A percentile compares a stretch with the other conserved stretches of the same genome.
These are phyloP conservation scores for Lepidium aucheri DNA, from an alignment of 345 rosid genomes.

Conservation along the genomic window DNA sequence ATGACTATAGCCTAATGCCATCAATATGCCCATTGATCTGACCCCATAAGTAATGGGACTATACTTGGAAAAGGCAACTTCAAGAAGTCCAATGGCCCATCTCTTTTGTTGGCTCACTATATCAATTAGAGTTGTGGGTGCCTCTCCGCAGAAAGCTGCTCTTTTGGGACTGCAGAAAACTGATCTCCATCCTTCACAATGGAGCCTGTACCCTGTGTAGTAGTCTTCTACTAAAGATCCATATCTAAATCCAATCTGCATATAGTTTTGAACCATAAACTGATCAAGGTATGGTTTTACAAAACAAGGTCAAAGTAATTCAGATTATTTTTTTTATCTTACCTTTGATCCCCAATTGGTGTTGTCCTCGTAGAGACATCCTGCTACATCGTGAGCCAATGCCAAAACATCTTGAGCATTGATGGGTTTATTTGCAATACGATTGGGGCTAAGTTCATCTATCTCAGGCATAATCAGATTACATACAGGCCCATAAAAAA, in stretches of 20 bases:
- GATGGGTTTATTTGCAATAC: constrained; percentile 21
- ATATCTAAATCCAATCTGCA: constrained; percentile 57
- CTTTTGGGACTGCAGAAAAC: constrained; percentile 48
- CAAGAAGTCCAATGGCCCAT: constrained; percentile 60
- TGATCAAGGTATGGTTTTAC: no score
- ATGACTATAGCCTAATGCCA: constrained; percentile 33
- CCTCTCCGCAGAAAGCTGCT: constrained; percentile 55
- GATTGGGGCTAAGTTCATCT: constrained; percentile 27
- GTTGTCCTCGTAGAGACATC: constrained; percentile 41
- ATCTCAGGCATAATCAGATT: constrained; percentile 25
- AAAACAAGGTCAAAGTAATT: neutral
- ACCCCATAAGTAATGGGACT: constrained; percentile 43
- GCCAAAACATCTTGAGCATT: constrained; percentile 10
- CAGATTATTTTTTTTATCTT: neutral
- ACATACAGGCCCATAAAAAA: constrained; percentile 40
- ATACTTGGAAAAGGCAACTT: constrained; percentile 35
- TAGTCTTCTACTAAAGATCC: constrained; percentile 72
- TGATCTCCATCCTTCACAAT: constrained; percentile 67
- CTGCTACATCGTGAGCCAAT: constrained; percentile 43
- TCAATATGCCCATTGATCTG: constrained; percentile 29
- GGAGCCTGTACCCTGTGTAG: constrained; percentile 46
- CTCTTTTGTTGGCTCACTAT: constrained; percentile 44
- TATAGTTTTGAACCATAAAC: neutral
- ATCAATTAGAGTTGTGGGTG: constrained; percentile 42
- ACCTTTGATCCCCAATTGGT: constrained; percentile 67